These are phyloP conservation scores for Cladosporium colombiae DNA, from an alignment of 2,329 filamentous ascomycete species.

Conservation along the genomic window DNA sequence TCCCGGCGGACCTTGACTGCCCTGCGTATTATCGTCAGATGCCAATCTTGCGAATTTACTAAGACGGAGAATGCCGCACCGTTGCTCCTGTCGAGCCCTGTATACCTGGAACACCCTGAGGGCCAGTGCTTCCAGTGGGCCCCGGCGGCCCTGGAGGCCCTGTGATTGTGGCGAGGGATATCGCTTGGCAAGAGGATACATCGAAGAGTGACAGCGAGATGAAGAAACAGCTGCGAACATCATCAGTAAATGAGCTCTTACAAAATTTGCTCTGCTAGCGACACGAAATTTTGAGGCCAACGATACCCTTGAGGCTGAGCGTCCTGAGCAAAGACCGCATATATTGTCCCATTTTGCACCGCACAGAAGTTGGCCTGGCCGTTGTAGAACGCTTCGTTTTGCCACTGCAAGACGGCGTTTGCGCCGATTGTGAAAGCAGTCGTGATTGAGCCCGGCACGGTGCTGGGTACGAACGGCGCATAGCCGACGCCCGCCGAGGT, in stretches of 20 bases:
- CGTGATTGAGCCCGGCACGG: constrained; percentile 30
- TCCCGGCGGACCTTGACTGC: constrained; percentile 15
- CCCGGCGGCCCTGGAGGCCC: constrained; percentile 8
- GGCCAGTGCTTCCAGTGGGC: constrained; percentile 10
- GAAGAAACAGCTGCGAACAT: constrained; percentile 23
- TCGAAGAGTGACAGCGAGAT: constrained; percentile 32
- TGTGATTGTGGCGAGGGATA: constrained; percentile 21
- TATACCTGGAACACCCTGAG: constrained; percentile 7
- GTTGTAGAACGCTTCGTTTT: constrained; percentile 31
- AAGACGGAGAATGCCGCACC: background rate
- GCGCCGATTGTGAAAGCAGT: constrained; percentile 30
- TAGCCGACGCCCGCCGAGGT: constrained; percentile 28
- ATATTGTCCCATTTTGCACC: constrained; percentile 33
- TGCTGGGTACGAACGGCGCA: constrained; percentile 30
- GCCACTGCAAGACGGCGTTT: constrained; percentile 30
- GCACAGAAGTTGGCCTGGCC: constrained; percentile 35
- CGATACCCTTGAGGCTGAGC: constrained; percentile 26
- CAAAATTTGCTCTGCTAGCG: background rate
- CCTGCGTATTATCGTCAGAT: background rate
- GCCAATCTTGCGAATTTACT: background rate
- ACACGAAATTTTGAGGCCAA: background rate
- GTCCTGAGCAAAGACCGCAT: constrained; percentile 31
- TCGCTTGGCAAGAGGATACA: constrained; percentile 29
- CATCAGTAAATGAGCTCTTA: background rate
- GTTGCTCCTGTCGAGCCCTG: constrained; percentile 1